A percentile compares a stretch with the other conserved stretches of the same genome.
Conservation (phyloP, 345 rosid species). For the Euphorbia peplus region DNA sequence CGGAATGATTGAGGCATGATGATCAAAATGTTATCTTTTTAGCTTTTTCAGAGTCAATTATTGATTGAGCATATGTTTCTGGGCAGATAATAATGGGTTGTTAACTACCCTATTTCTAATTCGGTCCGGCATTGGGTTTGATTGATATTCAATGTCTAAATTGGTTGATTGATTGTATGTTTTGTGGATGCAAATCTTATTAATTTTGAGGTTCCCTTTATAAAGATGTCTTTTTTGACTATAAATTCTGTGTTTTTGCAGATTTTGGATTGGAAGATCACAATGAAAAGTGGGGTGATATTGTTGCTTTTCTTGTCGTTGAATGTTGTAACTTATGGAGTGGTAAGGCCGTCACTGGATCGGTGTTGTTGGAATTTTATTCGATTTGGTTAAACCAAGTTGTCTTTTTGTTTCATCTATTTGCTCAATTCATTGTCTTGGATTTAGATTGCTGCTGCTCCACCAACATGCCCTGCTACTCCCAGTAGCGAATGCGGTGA, state of each 20-base stretch:
- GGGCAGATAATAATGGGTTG: not conserved
- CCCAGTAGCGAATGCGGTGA: constrained; percentile 50
- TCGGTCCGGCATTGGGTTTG: too few species aligned
- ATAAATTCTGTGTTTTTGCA: not conserved
- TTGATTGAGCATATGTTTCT: not conserved
- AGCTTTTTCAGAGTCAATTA: not conserved
- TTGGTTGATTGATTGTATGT: not conserved
- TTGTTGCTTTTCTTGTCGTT: constrained; percentile 37
- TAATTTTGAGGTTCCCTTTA: not conserved
- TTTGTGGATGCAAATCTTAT: not conserved
- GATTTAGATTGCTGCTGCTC: constrained; percentile 48
- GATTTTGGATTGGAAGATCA: constrained; percentile 11
- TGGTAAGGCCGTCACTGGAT: constrained; percentile 31
- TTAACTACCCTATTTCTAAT: too few species aligned
- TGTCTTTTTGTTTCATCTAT: not conserved
- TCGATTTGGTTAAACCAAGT: not conserved
- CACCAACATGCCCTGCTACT: constrained; percentile 77
- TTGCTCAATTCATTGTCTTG: not conserved
- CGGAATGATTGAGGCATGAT: not conserved
- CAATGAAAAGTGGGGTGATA: constrained; percentile 36
- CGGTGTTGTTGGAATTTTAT: not conserved
- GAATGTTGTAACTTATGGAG: constrained; percentile 27
- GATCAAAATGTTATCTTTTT: not conserved
- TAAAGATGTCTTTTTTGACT: not conserved
- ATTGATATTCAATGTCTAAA: not conserved